A percentile compares a stretch with the other conserved stretches of the same genome.
Conservation (phyloP, 176 grass and related monocot species). For the Aegilops umbellulata region DNA sequence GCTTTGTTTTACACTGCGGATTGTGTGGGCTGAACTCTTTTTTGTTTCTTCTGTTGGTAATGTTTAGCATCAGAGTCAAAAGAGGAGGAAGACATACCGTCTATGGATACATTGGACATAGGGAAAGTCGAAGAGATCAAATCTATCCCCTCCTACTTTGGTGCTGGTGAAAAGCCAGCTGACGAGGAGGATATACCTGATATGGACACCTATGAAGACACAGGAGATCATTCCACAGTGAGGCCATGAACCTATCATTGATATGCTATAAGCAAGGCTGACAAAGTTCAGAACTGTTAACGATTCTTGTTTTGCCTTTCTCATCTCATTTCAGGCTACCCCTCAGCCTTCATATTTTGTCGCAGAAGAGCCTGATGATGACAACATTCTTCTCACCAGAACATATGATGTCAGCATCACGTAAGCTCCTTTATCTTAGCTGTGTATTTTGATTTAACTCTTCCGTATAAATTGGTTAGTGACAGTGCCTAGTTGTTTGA, state of each 20-base stretch:
- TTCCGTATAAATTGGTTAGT: not conserved
- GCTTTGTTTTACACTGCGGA: not conserved
- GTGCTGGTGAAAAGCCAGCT: constrained; percentile 61
- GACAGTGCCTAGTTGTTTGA: not conserved
- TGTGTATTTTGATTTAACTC: constrained; percentile 8
- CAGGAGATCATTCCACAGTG: constrained; percentile 62
- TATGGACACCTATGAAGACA: constrained; percentile 70
- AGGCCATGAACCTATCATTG: constrained; percentile 15
- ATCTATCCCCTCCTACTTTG: constrained; percentile 74
- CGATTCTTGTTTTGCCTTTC: constrained; percentile 22
- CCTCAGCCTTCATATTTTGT: constrained; percentile 73
- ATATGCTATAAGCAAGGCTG: constrained; percentile 3
- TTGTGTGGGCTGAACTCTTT: constrained; percentile 16
- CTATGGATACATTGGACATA: constrained; percentile 73
- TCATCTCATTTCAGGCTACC: constrained; percentile 52
- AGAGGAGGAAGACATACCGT: constrained; percentile 84
- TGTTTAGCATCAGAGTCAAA: constrained; percentile 57
- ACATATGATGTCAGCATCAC: constrained; percentile 98
- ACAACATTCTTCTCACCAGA: constrained; percentile 91
- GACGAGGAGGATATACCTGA: constrained; percentile 99
- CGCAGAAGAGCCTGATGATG: constrained; percentile 83
- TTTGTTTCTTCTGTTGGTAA: not conserved
- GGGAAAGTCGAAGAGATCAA: constrained; percentile 69
- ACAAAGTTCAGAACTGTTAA: constrained; percentile 10
- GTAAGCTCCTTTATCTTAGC: constrained; percentile 48